phyloP scores from a whole-genome alignment of 2,329 filamentous ascomycete genomes.

The Penicillium frequentans region DNA sequence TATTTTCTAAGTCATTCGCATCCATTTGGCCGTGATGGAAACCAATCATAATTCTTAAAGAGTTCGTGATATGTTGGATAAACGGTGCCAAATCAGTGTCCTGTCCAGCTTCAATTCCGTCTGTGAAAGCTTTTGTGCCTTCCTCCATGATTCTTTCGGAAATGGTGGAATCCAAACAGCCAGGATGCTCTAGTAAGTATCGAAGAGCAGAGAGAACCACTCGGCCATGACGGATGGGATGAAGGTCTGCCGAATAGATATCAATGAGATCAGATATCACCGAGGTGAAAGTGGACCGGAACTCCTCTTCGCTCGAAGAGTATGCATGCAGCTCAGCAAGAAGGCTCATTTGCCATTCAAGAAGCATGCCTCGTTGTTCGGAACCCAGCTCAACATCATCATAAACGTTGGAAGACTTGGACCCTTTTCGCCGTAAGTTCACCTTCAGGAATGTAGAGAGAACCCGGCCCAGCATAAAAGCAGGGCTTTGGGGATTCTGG shows the following conservation, averaged over 20 bases:
- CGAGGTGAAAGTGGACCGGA: slow-evolving; percentile 26
- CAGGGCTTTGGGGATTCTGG: slow-evolving; percentile 35
- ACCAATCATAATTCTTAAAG: slow-evolving; percentile 35
- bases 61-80: slow-evolving; percentile 32
- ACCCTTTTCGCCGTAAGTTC: slow-evolving; percentile 32
- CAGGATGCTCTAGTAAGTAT: slow-evolving; percentile 34
- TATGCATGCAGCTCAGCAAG: slow-evolving; percentile 32
- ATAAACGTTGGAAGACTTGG: slow-evolving; percentile 27
- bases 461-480: slow-evolving; percentile 40
- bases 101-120: slow-evolving; percentile 15
- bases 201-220: slow-evolving; percentile 37
- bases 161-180: slow-evolving; percentile 27
- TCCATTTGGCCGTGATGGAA: slow-evolving; percentile 35
- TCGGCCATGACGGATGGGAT: slow-evolving; percentile 41
- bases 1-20: slow-evolving; percentile 25
- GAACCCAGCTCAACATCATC: slow-evolving; percentile 31
- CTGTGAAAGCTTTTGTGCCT: slow-evolving; percentile 21
- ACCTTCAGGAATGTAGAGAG: slow-evolving; percentile 37
- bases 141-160: slow-evolving; percentile 28
- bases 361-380: slow-evolving; percentile 29
- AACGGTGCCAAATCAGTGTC: slow-evolving; percentile 30
- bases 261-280: slow-evolving; percentile 34
- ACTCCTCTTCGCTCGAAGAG: slow-evolving; percentile 28
- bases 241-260: slow-evolving; percentile 29
- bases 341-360: slow-evolving; percentile 41